Base-by-base conservation (phyloP, 1,284 basidiomycete species). In the Trametes pubescens region DNA sequence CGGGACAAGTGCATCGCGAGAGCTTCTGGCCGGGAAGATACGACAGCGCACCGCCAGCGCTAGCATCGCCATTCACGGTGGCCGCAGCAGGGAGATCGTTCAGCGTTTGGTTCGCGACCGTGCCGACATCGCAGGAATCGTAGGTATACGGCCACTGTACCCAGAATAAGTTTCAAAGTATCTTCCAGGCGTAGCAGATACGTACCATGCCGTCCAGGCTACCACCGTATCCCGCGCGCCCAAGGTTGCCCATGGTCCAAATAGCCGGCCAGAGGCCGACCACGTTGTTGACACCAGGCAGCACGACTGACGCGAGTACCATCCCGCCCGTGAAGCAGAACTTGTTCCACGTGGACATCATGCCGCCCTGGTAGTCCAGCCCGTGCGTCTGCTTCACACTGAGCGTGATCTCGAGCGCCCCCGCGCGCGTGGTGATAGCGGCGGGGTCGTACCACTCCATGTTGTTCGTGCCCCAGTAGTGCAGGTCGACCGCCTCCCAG, bases 1-100 rank as follows among this genome's bases (percentile, higher is more conserved):
- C 84, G 0, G 87, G 80, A 73, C 94, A 96, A 1, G 94, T 94
- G 77, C 94, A 96, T 1, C 90, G 83, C 4, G 92, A 94, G 22
- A 88, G 74, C 34, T 84, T 81, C 69, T 91, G 90, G 1, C 94
- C 94, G 2, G 92, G 92, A 29, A 94, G 84, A 72, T 81, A 90
- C 51, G 89, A 91, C 32, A 86, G 73, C 51, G 73, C 78, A 44
- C 57, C 73, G 55, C 72, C 72, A 59, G 74, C 67, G 46, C 46
- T 37, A 9, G 72, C 69, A 58, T 83, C 81, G 51, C 82, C 81
- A 44, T 78, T 75, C 21, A 49, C 64, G 2, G 75, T 69, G 26
- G 81, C 81, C 10, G 79, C 81, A 26, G 69, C 32, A 11, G 78
- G 81, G 18, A 74, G 64, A 14, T 79, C 79, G 46, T 78, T 75